Evolutionary conservation across 768 basidiomycete species (phyloP).

Genomic region (Leccinellum rugosiceps): DNA sequence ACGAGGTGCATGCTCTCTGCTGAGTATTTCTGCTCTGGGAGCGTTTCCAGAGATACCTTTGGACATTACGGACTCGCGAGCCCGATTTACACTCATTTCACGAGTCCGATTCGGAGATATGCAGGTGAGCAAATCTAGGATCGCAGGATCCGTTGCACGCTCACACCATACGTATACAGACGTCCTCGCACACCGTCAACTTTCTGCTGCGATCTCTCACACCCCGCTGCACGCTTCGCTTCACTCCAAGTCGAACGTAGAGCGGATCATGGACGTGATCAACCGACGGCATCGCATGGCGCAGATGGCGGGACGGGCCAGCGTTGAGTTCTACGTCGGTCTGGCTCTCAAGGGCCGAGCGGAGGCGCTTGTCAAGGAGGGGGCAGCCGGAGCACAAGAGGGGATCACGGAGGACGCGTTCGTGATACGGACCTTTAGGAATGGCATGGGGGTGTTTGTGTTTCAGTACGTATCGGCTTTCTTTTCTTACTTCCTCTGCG

Average conservation of each 20-base stretch:
- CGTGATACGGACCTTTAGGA: constrained; percentile 91
- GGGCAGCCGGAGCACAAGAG: background rate
- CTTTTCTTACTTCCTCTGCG: no score
- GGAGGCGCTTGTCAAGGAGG: constrained; percentile 33
- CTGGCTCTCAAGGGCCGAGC: constrained; percentile 77
- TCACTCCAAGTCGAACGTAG: background rate
- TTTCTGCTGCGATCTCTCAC: constrained; percentile 85
- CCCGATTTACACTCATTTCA: background rate
- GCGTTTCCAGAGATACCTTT: constrained; percentile 84
- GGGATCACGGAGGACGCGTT: constrained; percentile 79
- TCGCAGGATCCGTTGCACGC: no score
- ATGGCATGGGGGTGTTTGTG: constrained; percentile 96
- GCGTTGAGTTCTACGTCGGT: constrained; percentile 79
- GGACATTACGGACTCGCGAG: constrained; percentile 61
- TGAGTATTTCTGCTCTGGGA: constrained; percentile 84
- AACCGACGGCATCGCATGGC: background rate
- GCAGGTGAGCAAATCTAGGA: constrained; percentile 52
- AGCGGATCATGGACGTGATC: background rate
- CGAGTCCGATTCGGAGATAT: constrained; percentile 62
- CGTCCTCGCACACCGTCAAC: constrained; percentile 51
- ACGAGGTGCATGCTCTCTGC: constrained; percentile 97
- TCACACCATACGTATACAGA: constrained; percentile 23
- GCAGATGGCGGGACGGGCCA: background rate
- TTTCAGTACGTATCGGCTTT: constrained; percentile 39
- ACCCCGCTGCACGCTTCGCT: constrained; percentile 15